phyloP scores from a whole-genome alignment of 108 stramenopile species.

The Bacterosira constricta region DNA sequence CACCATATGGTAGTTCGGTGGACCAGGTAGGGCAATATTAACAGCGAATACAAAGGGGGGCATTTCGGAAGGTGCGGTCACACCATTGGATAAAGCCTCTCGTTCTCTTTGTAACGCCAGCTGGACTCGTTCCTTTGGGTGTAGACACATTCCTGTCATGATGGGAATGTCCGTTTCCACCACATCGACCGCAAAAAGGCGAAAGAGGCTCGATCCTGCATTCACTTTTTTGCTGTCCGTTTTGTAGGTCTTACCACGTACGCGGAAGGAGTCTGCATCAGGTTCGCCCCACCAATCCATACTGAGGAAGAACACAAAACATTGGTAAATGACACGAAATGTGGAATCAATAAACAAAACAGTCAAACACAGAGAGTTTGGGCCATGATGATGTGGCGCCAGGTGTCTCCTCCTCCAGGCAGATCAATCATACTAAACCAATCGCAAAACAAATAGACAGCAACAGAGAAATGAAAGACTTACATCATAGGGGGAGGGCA shows the following conservation, averaged over 20 bases:
- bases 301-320: slow-evolving; percentile 18
- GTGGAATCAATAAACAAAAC: neutral
- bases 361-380: neutral
- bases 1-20: slow-evolving; percentile 77
- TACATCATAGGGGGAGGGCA: slow-evolving; percentile 29
- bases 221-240: slow-evolving; percentile 75
- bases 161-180: slow-evolving; percentile 72
- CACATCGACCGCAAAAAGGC: slow-evolving; percentile 85
- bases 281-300: slow-evolving; percentile 83
- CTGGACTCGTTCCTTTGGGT: slow-evolving; percentile 87
- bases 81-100: slow-evolving; percentile 43
- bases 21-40: slow-evolving; percentile 72
- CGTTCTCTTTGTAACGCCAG: slow-evolving; percentile 64
- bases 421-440: neutral
- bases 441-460: neutral
- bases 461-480: slow-evolving; percentile 2
- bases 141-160: slow-evolving; percentile 74
- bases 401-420: no score
- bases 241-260: slow-evolving; percentile 86
- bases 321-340: neutral
- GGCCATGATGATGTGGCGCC: no score
- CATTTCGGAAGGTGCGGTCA: slow-evolving; percentile 46
- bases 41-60: slow-evolving; percentile 81
- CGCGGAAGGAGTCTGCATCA: slow-evolving; percentile 85
- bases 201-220: slow-evolving; percentile 81